phyloP scores from a whole-genome alignment of 345 rosid species.

The Euphorbia peplus region DNA sequence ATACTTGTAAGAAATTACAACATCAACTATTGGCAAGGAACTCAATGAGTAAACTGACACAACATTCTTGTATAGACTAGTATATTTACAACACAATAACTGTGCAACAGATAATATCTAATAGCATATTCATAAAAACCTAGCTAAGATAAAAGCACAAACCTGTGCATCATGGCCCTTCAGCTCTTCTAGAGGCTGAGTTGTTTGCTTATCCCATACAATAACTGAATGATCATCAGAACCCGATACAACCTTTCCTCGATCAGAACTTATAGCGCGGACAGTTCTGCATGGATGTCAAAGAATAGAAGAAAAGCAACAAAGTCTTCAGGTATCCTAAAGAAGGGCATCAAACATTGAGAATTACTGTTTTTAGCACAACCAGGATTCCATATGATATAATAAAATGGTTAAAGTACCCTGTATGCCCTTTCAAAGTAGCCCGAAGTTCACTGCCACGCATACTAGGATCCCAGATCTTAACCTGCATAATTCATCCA shows the following conservation, averaged over 20 bases:
- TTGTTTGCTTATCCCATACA: conserved; percentile 98
- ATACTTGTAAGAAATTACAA: not conserved
- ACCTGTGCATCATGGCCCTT: conserved; percentile 98
- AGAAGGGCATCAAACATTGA: conserved; percentile 10
- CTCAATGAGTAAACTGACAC: not conserved
- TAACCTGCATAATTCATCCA: conserved; percentile 58
- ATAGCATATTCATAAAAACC: conserved; percentile 2
- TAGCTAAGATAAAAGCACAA: conserved; percentile 27
- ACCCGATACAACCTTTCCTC: conserved; percentile 97
- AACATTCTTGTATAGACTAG: not conserved
- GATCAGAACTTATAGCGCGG: conserved; percentile 95
- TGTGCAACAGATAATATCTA: conserved; percentile 1
- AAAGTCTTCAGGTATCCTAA: not conserved
- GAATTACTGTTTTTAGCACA: conserved; percentile 10
- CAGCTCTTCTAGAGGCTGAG: conserved; percentile 86
- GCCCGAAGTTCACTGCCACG: conserved; percentile 98
- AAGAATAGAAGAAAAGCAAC: conserved; percentile 1
- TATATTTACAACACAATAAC: not conserved
- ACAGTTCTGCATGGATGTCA: conserved; percentile 57
- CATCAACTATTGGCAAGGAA: not conserved
- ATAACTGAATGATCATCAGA: conserved; percentile 94
- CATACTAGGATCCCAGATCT: conserved; percentile 97
- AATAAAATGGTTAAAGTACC: conserved; percentile 39
- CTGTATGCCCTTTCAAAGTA: conserved; percentile 85
- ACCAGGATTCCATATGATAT: not conserved